Evolutionary conservation across 2,329 filamentous ascomycete species (phyloP), one percentile per base, ranked within the genome.

Genomic region (Aspergillus sp.): DNA sequence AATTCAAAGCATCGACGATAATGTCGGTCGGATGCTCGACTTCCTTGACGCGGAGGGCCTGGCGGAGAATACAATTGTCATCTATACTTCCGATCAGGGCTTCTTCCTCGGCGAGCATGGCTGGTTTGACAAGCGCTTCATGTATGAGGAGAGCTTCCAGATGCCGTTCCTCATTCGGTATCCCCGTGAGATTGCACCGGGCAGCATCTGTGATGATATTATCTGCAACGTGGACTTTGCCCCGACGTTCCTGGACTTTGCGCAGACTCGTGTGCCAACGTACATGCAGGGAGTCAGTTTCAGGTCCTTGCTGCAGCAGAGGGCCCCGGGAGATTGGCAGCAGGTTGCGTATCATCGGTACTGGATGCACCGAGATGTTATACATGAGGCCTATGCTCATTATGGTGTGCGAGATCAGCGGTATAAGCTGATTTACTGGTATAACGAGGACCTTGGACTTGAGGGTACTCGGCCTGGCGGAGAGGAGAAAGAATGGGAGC

Each of bases 121-220:
- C 53, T 84, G 81, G 81, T 83, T 83, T 62, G 82, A 83, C 66
- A 84, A 84, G 68, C 77, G 82, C 3, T 83, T 84, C 66, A 83
- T 84, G 78, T 84, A 84, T 67, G 81, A 84, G 60, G 80, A 84
- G 66, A 77, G 72, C 13, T 83, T 84, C 69, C 81, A 83, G 67
- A 83, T 84, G 82, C 81, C 82, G 0, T 81, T 83, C 48, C 64
- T 83, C 3, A 72, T 81, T 8, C 75, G 78, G 0, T 81, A 80
- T 47, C 81, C 82, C 0, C 58, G 51, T 0, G 73, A 73, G 51
- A 81, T 83, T 55, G 44, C 53, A 1, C 56, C 76, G 0, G 73
- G 74, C 0, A 70, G 68, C 0, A 68, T 81, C 0, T 80, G 75
- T 58, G 64, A 79, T 53, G 80, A 82, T 58, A 82, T 83, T 19